Percentiles rank a stretch among this genome's conserved stretches.
phyloP scores from a whole-genome alignment of 2,329 filamentous ascomycete genomes.

The Aspergillus cejpii region DNA sequence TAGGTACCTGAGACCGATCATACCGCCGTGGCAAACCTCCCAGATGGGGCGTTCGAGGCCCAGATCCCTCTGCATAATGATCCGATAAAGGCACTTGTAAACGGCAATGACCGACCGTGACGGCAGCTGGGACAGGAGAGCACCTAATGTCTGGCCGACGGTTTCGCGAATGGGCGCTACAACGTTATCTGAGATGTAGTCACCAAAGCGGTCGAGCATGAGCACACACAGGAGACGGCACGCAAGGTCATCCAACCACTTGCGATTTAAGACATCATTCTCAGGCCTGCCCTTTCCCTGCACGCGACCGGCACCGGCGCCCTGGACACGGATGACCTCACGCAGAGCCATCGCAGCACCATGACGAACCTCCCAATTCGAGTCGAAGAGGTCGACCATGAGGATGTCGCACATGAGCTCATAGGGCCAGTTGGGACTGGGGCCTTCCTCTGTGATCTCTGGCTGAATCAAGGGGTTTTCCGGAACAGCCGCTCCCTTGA shows the following conservation, averaged over 20 bases:
- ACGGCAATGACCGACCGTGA: conserved; percentile 72
- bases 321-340: conserved; percentile 88
- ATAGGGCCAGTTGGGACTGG: conserved; percentile 72
- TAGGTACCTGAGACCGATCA: conserved; percentile 92
- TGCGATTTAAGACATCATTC: conserved; percentile 72
- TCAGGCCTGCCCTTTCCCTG: conserved; percentile 62
- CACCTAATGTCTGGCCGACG: conserved; percentile 86
- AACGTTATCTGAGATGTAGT: conserved; percentile 95
- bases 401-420: conserved; percentile 91
- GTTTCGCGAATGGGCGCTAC: conserved; percentile 95
- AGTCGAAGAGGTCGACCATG: conserved; percentile 86
- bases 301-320: conserved; percentile 73
- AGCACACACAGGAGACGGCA: conserved; percentile 91
- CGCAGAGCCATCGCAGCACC: conserved; percentile 91
- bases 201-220: conserved; percentile 94
- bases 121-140: conserved; percentile 77
- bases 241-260: conserved; percentile 91
- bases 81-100: conserved; percentile 74
- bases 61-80: conserved; percentile 86
- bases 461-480: conserved; percentile 82
- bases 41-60: conserved; percentile 68
- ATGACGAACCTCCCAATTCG: conserved; percentile 90
- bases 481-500: conserved; percentile 73
- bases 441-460: conserved; percentile 67
- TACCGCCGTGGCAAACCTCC: conserved; percentile 95